Evolutionary conservation across 352 stramenopile genomes (phyloP).

Genomic region (Phytopythium kandeliae): DNA sequence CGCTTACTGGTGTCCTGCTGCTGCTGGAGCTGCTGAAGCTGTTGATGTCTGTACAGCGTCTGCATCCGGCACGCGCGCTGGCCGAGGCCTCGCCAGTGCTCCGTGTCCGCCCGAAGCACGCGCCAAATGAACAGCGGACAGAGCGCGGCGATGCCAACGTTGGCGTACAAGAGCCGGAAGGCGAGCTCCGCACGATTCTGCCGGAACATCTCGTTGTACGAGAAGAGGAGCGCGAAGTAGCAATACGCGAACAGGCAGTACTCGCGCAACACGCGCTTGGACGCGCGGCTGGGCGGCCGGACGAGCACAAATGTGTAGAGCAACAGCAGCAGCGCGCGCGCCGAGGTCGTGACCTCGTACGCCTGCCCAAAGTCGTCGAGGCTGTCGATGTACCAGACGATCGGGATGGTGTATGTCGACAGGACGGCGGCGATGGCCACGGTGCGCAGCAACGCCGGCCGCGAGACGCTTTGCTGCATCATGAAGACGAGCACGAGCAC

Average conservation of each 20-base stretch:
- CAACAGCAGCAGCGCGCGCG: slow-evolving; percentile 12
- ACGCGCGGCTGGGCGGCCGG: slow-evolving; percentile 12
- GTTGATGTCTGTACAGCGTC: slow-evolving; percentile 19
- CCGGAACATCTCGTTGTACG: slow-evolving; percentile 13
- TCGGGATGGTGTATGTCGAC: slow-evolving; percentile 19
- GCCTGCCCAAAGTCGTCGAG: slow-evolving; percentile 1
- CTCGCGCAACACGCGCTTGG: slow-evolving; percentile 10
- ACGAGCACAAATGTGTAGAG: slow-evolving; percentile 17
- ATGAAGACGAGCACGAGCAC: slow-evolving; percentile 32
- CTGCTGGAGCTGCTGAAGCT: slow-evolving; percentile 9
- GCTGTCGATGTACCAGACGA: slow-evolving; percentile 13
- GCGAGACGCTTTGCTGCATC: slow-evolving; percentile 30
- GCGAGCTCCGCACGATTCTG: slow-evolving; percentile 7
- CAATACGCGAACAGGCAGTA: slow-evolving; percentile 20
- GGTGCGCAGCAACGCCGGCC: slow-evolving; percentile 16
- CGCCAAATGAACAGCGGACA: slow-evolving; percentile 38
- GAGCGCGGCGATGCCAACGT: slow-evolving; percentile 12
- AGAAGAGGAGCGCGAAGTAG: slow-evolving; percentile 17
- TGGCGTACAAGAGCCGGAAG: slow-evolving; percentile 11
- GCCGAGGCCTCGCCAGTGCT: slow-evolving; percentile 42
- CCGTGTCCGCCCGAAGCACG: slow-evolving; percentile 38
- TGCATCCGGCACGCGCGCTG: slow-evolving; percentile 26
- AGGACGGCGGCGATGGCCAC: slow-evolving; percentile 19
- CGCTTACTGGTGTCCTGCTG: neutral
- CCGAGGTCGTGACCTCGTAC: slow-evolving; percentile 9